Evolutionary conservation across 805 yeast species (phyloP).

Genomic region (Cyberlindnera suaveolens): DNA sequence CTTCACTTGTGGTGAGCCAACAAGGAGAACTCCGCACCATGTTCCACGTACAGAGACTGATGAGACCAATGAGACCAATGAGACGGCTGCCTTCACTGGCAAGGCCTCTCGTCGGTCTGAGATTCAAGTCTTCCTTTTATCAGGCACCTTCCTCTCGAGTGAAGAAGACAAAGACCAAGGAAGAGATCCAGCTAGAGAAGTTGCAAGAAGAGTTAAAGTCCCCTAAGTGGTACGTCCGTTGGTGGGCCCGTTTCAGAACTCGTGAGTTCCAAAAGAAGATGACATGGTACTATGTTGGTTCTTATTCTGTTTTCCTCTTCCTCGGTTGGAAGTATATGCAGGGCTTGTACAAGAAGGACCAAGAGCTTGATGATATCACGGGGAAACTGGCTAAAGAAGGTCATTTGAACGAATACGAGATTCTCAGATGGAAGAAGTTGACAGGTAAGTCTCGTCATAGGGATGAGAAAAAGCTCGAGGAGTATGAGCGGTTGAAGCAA

Average conservation of each 20-base stretch:
- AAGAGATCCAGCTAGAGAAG: conserved; percentile 26
- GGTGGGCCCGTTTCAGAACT: conserved; percentile 50
- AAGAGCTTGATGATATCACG: conserved; percentile 43
- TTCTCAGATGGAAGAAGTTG: conserved; percentile 53
- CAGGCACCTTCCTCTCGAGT: conserved; percentile 16
- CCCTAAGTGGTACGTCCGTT: conserved; percentile 32
- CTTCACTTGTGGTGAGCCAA: too few species aligned
- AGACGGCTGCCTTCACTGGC: too few species aligned
- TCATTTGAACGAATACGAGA: conserved; percentile 51
- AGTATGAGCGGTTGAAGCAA: conserved; percentile 49
- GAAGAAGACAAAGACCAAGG: conserved; percentile 24
- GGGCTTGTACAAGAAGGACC: conserved; percentile 59
- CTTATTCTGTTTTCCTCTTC: conserved; percentile 48
- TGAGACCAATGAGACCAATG: too few species aligned
- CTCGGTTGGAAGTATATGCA: conserved; percentile 62
- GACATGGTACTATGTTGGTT: conserved; percentile 58
- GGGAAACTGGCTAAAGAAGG: conserved; percentile 29
- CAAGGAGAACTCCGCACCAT: too few species aligned
- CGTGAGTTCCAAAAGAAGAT: conserved; percentile 54
- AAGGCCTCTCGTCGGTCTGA: not conserved
- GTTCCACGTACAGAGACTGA: too few species aligned
- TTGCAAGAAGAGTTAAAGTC: conserved; percentile 31
- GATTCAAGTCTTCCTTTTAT: conserved; percentile 16
- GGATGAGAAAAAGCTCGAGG: conserved; percentile 52
- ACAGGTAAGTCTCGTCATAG: conserved; percentile 56